Conservation (phyloP, 495 filamentous ascomycete species). For the Sabuloglossum arenarium region DNA sequence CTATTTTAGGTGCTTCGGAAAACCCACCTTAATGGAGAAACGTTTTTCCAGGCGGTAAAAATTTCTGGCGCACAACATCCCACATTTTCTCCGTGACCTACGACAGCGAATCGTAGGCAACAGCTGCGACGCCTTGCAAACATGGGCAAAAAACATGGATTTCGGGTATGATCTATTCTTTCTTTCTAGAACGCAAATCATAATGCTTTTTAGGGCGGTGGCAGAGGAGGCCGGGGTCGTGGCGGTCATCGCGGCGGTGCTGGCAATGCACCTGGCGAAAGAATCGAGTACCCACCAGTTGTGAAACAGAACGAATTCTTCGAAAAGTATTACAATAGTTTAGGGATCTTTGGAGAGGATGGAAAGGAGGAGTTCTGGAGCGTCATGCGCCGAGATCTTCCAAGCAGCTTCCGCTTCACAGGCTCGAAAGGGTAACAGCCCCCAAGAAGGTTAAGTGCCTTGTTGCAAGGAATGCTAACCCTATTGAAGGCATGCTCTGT, state of each 20-base stretch:
- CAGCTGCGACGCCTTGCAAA: not conserved
- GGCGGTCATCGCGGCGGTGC: constrained; percentile 14
- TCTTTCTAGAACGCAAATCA: not conserved
- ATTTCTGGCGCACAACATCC: not conserved
- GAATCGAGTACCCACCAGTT: constrained; percentile 33
- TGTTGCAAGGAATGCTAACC: not conserved
- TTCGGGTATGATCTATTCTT: not conserved
- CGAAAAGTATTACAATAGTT: constrained; percentile 63
- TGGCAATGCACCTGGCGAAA: constrained; percentile 13
- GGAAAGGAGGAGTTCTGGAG: constrained; percentile 69
- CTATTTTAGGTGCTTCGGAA: too few species aligned
- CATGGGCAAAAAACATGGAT: not conserved
- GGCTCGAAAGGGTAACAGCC: constrained; percentile 58
- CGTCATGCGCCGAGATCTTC: constrained; percentile 57
- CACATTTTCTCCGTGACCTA: not conserved
- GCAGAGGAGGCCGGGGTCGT: constrained; percentile 13
- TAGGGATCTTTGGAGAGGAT: constrained; percentile 46
- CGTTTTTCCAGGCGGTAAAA: not conserved
- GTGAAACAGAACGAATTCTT: constrained; percentile 53
- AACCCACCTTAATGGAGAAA: too few species aligned
- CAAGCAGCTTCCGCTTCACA: constrained; percentile 91
- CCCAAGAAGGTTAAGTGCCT: not conserved
- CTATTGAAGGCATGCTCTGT: constrained; percentile 48
- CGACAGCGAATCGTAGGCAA: not conserved
- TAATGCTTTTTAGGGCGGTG: not conserved